Percentiles rank a stretch among this genome's conserved stretches.
Evolutionary conservation across 495 filamentous ascomycete genomes (phyloP).

Genomic region (Aspergillus ellipticus): DNA sequence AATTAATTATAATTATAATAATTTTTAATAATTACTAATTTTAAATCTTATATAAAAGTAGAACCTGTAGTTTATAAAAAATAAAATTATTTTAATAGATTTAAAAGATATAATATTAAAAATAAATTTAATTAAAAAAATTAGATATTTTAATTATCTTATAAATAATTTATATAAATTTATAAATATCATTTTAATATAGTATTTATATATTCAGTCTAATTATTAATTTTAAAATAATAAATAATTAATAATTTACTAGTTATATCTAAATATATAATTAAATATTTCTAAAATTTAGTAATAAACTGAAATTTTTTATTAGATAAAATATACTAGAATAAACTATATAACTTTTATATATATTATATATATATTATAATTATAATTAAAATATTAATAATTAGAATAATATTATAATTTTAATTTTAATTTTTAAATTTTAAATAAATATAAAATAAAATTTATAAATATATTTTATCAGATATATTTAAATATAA

Average conservation of each 20-base stretch:
- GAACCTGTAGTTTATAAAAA: neutral
- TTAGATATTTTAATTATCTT: too few species aligned
- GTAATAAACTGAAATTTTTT: neutral
- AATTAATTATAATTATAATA: too few species aligned
- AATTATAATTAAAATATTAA: neutral
- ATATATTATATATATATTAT: neutral
- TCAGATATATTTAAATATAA: neutral
- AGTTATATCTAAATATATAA: too few species aligned
- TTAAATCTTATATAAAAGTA: slow-evolving; percentile 1
- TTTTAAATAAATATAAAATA: neutral
- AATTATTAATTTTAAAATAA: neutral
- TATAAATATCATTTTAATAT: neutral
- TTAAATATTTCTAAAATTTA: too few species aligned
- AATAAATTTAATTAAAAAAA: neutral
- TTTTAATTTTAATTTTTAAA: too few species aligned
- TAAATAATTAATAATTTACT: neutral
- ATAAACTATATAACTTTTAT: neutral
- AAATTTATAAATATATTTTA: slow-evolving; percentile 1
- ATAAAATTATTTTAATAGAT: neutral
- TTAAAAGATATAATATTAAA: neutral
- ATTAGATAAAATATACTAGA: neutral
- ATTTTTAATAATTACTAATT: neutral
- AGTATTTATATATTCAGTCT: neutral
- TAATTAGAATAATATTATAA: neutral
- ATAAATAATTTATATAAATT: neutral